Conservation (phyloP, 805 yeast species). For the Starmerella tilneyi region DNA sequence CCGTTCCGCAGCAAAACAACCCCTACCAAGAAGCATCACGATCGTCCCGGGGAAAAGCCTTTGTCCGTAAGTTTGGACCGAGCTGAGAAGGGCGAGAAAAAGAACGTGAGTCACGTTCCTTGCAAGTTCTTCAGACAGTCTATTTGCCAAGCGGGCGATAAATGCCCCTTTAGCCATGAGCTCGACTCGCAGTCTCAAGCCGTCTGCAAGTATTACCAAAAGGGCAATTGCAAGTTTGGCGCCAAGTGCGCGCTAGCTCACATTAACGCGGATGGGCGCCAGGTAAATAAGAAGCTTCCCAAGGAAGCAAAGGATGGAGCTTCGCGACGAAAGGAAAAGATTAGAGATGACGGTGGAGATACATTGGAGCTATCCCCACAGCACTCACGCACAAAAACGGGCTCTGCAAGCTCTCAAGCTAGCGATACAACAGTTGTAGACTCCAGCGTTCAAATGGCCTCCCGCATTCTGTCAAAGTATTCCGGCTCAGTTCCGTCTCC, state of each 20-base stretch:
- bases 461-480: constrained; percentile 18
- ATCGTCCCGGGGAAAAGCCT: constrained; percentile 1
- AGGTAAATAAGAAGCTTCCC: constrained; percentile 41
- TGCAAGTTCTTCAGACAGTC: constrained; percentile 91
- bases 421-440: constrained; percentile 13
- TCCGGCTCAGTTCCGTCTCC: not conserved
- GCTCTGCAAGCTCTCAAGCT: constrained; percentile 11
- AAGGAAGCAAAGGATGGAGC: constrained; percentile 9
- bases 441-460: constrained; percentile 16
- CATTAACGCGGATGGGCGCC: constrained; percentile 76
- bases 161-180: constrained; percentile 85
- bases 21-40: constrained; percentile 4
- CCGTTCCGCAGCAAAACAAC: not conserved
- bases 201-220: constrained; percentile 87
- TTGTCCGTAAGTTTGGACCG: not conserved
- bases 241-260: constrained; percentile 90
- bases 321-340: constrained; percentile 9
- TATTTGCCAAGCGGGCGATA: constrained; percentile 83
- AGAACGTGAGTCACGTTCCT: constrained; percentile 84
- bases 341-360: not conserved
- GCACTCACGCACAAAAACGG: constrained; percentile 4
- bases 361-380: not conserved
- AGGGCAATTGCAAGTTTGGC: constrained; percentile 96
- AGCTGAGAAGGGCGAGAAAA: constrained; percentile 13
- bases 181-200: constrained; percentile 35